These are phyloP conservation scores for Carex kokanica DNA, from an alignment of 176 grass and related monocot genomes.

Conservation along the genomic window DNA sequence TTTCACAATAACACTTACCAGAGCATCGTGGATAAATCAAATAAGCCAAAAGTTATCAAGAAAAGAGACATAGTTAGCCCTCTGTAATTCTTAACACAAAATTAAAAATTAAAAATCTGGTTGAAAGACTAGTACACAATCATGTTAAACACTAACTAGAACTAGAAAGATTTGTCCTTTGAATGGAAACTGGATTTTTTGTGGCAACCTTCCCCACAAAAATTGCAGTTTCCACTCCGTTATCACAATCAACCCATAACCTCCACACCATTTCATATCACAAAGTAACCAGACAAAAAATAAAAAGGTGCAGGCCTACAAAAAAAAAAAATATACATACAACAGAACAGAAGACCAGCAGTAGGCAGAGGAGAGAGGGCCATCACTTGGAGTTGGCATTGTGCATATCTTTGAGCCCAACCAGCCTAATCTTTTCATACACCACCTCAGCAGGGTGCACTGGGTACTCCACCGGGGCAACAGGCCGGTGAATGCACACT, in stretches of 20 bases:
- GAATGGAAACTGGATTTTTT: constrained; percentile 53
- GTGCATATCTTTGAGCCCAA: constrained; percentile 37
- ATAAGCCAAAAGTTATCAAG: too few relatives aligned
- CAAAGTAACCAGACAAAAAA: not conserved
- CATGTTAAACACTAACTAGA: not conserved
- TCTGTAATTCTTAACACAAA: not conserved
- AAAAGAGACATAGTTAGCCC: not conserved
- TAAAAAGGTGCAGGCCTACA: not conserved
- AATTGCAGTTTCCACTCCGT: constrained; percentile 55
- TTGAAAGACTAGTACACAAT: not conserved
- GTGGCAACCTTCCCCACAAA: constrained; percentile 40
- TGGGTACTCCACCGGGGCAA: constrained; percentile 67
- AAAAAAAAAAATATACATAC: constrained; percentile 35
- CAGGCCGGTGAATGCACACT: constrained; percentile 36
- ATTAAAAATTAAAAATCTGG: not conserved
- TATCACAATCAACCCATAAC: not conserved
- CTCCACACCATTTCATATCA: not conserved
- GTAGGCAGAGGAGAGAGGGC: not conserved
- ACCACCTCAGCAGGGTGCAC: constrained; percentile 48
- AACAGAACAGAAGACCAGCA: not conserved
- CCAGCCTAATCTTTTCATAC: constrained; percentile 75
- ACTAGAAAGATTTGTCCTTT: not conserved
- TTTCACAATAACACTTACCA: too few relatives aligned
- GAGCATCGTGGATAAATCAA: too few relatives aligned
- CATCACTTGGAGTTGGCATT: constrained; percentile 33